Evolutionary conservation across 2,329 filamentous ascomycete species (phyloP).

Genomic region (Colletotrichum destructivum): DNA sequence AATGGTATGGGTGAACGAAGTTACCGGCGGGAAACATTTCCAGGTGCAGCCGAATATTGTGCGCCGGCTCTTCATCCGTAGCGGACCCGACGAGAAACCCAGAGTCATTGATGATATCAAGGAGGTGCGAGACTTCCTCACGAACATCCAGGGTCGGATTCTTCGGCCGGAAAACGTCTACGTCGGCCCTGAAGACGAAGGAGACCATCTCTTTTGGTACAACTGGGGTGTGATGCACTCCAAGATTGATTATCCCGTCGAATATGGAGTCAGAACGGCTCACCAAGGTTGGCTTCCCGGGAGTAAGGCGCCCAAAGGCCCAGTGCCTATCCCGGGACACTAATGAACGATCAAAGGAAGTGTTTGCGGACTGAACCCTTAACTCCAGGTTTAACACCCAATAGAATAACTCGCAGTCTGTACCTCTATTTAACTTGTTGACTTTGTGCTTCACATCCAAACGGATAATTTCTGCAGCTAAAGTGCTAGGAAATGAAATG

Average conservation of each 20-base stretch:
- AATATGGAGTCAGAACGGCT: slow-evolving; percentile 57
- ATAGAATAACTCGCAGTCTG: too few species aligned
- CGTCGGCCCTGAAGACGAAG: slow-evolving; percentile 56
- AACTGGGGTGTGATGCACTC: slow-evolving; percentile 61
- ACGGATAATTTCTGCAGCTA: too few species aligned
- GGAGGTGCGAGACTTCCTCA: slow-evolving; percentile 54
- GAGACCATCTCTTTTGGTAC: slow-evolving; percentile 61
- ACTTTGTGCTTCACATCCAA: too few species aligned
- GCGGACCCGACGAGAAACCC: slow-evolving; percentile 51
- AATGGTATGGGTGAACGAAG: slow-evolving; percentile 63
- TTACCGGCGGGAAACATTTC: slow-evolving; percentile 58
- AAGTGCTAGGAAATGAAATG: too few species aligned
- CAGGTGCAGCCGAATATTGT: slow-evolving; percentile 60
- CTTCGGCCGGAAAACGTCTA: slow-evolving; percentile 60
- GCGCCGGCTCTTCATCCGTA: slow-evolving; percentile 56
- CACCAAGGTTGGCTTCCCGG: slow-evolving; percentile 59
- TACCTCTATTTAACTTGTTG: too few species aligned
- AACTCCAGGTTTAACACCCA: too few species aligned
- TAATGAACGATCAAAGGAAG: too few species aligned
- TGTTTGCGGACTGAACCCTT: too few species aligned
- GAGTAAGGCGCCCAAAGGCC: slow-evolving; percentile 21
- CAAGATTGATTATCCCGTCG: slow-evolving; percentile 59
- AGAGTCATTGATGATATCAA: slow-evolving; percentile 55
- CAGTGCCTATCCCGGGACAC: slow-evolving; percentile 12
- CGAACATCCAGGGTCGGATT: slow-evolving; percentile 56